These are phyloP conservation scores for Exsudoporus frostii DNA, from an alignment of 768 basidiomycete species.

Conservation along the genomic window DNA sequence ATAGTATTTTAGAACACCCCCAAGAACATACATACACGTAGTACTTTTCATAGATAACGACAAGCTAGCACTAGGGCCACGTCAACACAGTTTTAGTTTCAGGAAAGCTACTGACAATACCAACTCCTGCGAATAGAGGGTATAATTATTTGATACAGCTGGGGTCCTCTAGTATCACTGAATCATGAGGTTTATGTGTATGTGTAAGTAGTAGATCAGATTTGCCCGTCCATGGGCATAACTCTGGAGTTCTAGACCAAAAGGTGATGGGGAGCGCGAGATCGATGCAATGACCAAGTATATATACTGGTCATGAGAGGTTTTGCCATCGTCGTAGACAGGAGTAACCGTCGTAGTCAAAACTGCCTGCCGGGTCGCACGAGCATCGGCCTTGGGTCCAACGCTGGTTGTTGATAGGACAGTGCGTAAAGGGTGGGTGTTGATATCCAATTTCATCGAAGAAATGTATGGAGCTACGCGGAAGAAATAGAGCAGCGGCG, in stretches of 20 bases:
- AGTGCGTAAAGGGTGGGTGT: constrained; percentile 28
- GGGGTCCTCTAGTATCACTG: background rate
- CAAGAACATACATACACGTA: background rate
- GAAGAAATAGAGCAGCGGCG: constrained; percentile 85
- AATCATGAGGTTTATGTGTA: background rate
- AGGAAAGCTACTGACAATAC: background rate
- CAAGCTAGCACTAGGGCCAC: too few relatives aligned
- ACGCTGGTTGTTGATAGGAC: constrained; percentile 16
- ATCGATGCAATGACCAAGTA: background rate
- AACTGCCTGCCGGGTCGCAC: constrained; percentile 19
- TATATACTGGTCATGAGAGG: too few relatives aligned
- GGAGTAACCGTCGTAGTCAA: constrained; percentile 30
- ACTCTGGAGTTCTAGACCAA: background rate
- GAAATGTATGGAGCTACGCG: constrained; percentile 89
- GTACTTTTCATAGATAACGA: background rate
- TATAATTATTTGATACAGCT: constrained; percentile 6
- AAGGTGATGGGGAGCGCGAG: background rate
- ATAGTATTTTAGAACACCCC: background rate
- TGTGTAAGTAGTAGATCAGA: background rate
- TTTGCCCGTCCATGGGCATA: background rate
- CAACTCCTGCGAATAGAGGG: background rate
- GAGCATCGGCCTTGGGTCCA: constrained; percentile 26
- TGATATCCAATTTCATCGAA: constrained; percentile 79
- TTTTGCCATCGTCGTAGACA: constrained; percentile 25
- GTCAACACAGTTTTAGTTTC: too few relatives aligned